Evolutionary conservation across 2,329 filamentous ascomycete genomes (phyloP).

Genomic region (Trichoderma sp.): DNA sequence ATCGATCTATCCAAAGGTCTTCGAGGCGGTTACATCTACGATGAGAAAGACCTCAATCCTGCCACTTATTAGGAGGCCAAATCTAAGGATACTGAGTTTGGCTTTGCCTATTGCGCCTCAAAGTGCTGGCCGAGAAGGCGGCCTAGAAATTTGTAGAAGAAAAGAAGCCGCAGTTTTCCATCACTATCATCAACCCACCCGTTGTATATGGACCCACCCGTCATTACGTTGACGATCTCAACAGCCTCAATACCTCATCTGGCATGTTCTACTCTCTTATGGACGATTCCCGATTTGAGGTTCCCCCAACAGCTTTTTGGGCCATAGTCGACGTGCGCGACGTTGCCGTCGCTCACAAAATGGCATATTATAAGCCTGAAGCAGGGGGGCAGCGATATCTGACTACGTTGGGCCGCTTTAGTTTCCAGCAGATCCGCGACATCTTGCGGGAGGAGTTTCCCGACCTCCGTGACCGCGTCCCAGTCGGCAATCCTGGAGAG

Average conservation of each 20-base stretch:
- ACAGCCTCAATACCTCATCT: constrained; percentile 27
- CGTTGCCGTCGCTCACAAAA: constrained; percentile 28
- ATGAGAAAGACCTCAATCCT: constrained; percentile 44
- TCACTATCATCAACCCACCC: constrained; percentile 28
- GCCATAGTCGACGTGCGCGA: constrained; percentile 31
- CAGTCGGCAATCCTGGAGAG: constrained; percentile 27
- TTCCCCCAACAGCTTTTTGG: constrained; percentile 22
- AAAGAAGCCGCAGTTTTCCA: constrained; percentile 26
- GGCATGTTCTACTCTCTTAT: constrained; percentile 31
- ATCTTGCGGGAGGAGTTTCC: constrained; percentile 48
- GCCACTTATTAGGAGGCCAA: constrained; percentile 32
- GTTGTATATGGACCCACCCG: constrained; percentile 29
- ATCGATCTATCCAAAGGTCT: constrained; percentile 28
- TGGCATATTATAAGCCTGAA: constrained; percentile 22
- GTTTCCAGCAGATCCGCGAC: constrained; percentile 41
- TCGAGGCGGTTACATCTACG: constrained; percentile 31
- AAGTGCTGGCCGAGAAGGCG: constrained; percentile 29
- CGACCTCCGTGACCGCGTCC: constrained; percentile 46
- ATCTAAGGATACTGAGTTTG: constrained; percentile 17
- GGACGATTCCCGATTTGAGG: constrained; percentile 27
- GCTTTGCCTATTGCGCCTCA: constrained; percentile 22
- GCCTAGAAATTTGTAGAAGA: constrained; percentile 30
- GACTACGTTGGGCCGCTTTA: constrained; percentile 25
- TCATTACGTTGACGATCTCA: constrained; percentile 20
- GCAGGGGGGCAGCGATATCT: constrained; percentile 30